Percentiles rank a stretch among this genome's conserved stretches.
Conservation (phyloP, 2,329 filamentous ascomycete genomes). For the Claviceps spartinae region DNA sequence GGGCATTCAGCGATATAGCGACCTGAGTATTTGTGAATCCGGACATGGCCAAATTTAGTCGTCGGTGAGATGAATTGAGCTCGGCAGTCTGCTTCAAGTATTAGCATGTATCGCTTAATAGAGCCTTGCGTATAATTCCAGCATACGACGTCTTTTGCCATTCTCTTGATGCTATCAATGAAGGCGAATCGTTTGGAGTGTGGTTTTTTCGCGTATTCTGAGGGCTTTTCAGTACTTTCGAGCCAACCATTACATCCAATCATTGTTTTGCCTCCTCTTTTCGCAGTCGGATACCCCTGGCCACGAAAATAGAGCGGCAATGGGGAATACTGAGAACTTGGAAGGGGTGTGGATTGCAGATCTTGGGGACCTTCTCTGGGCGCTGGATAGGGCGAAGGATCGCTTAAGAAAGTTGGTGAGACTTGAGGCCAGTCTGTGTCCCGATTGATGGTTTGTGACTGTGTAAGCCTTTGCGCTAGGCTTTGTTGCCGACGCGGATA, state of each 20-base stretch:
- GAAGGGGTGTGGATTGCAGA: neutral
- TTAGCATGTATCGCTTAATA: slow-evolving; percentile 8
- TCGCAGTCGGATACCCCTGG: slow-evolving; percentile 22
- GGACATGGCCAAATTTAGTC: neutral
- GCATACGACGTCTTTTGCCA: slow-evolving; percentile 40
- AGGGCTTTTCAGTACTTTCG: slow-evolving; percentile 25
- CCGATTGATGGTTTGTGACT: slow-evolving; percentile 18
- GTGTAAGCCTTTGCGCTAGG: slow-evolving; percentile 11
- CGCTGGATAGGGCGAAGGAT: neutral
- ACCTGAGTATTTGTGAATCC: slow-evolving; percentile 15
- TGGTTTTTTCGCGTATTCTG: slow-evolving; percentile 13
- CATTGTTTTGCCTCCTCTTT: slow-evolving; percentile 34
- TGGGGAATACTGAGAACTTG: slow-evolving; percentile 25
- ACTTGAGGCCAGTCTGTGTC: slow-evolving; percentile 2
- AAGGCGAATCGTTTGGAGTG: slow-evolving; percentile 27
- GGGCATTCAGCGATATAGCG: slow-evolving; percentile 37
- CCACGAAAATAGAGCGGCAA: slow-evolving; percentile 29
- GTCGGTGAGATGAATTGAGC: slow-evolving; percentile 11
- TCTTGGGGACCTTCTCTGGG: neutral
- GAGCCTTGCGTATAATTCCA: too few species aligned
- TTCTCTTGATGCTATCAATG: slow-evolving; percentile 34
- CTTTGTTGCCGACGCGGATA: slow-evolving; percentile 7
- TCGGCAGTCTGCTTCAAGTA: slow-evolving; percentile 18
- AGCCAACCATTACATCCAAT: slow-evolving; percentile 45
- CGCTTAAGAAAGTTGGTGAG: neutral